Base-by-base conservation (phyloP, 805 yeast genomes). In the Nakazawaea peltata region DNA sequence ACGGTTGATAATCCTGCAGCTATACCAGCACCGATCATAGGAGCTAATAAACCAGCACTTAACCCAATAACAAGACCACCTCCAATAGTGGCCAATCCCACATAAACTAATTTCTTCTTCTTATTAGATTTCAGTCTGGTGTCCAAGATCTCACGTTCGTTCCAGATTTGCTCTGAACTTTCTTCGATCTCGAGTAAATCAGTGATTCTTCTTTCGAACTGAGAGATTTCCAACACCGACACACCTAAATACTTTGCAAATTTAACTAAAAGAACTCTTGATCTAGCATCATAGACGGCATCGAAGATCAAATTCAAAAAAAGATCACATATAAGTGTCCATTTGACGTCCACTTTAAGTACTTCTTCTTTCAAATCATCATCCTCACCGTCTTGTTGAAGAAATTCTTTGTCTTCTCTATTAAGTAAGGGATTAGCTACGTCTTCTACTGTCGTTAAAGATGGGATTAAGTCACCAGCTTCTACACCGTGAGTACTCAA, bases 1-100 rank as follows among this genome's bases (percentile, higher is more conserved):
- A 90, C 75, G 0, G 98, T 92, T 1, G 97, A 80, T 27, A 92
- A 65, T 12, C 97, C 99, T 3, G 97, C 97, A 2, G 97, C 98
- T 19, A 92, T 52, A 49, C 99, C 99, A 2, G 97, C 97, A 33
- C 97, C 97, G 49, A 92, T 94, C 2, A 94, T 95, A 0, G 99
- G 99, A 0, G 98, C 98, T 30, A 92, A 61, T 29, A 92, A 58
- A 5, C 99, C 99, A 7, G 95, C 97, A 41, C 96, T 85, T 14
- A 92, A 63, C 2, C 99, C 99, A 40, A 92, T 73, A 2, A 92
- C 95, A 16, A 92, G 63, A 1, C 95, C 88, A 2, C 99, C 99
- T 19, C 97, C 97, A 12, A 88, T 69, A 6, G 97, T 92, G 0
- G 99, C 99, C 32, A 92, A 61, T 1, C 97, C 99, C 42, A 92